Conservation (phyloP, 2,329 filamentous ascomycete species). For the Didymosphaeria variabile region DNA sequence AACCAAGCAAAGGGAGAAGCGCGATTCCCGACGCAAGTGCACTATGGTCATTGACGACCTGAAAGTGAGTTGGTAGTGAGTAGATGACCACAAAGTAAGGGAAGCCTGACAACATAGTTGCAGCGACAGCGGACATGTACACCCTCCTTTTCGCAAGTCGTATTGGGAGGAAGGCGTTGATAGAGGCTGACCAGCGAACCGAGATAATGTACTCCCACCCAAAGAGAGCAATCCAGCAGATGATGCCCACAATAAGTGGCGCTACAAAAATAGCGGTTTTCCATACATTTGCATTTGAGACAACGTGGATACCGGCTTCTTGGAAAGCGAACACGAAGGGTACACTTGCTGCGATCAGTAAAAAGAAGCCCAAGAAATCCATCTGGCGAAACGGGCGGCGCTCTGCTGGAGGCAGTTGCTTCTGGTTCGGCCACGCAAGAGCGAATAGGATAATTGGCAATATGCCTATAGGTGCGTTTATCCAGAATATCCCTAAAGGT, state of each 20-base stretch:
- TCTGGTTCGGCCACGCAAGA: constrained; percentile 16
- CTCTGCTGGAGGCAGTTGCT: constrained; percentile 8
- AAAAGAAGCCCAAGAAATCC: constrained; percentile 61
- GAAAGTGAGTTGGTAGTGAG: constrained; percentile 20
- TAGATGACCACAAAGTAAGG: constrained; percentile 21
- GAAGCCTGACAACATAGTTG: constrained; percentile 18
- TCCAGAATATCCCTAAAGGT: constrained; percentile 3
- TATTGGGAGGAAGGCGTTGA: constrained; percentile 17
- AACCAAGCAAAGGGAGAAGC: constrained; percentile 20
- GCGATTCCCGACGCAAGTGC: constrained; percentile 18
- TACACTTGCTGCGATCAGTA: constrained; percentile 61
- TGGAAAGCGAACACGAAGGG: constrained; percentile 68
- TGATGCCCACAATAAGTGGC: constrained; percentile 12
- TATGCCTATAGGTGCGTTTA: constrained; percentile 10
- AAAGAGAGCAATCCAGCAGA: constrained; percentile 17
- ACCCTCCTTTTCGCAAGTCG: constrained; percentile 17
- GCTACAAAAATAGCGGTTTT: constrained; percentile 15
- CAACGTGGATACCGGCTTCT: constrained; percentile 52
- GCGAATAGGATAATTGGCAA: constrained; percentile 38
- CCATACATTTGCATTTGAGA: constrained; percentile 16
- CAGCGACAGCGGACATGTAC: constrained; percentile 15
- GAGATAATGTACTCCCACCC: constrained; percentile 19
- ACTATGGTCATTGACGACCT: constrained; percentile 18
- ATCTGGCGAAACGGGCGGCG: constrained; percentile 17
- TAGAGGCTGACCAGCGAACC: constrained; percentile 12